Base-by-base conservation (phyloP, 1,284 basidiomycete genomes). In the Sphaerobolus stellatus region DNA sequence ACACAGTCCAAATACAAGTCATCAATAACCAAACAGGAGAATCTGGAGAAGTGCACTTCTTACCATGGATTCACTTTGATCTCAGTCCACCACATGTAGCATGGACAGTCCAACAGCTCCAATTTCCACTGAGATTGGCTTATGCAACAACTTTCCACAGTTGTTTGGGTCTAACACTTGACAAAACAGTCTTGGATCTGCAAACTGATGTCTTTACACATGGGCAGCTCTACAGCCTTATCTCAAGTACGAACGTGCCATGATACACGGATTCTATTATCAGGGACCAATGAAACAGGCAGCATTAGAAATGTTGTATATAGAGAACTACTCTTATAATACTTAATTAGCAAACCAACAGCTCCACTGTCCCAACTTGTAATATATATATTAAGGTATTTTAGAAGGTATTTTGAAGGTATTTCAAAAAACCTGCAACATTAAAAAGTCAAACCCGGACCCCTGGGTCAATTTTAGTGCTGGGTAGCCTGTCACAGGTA, bases 181-280 rank as follows among this genome's bases (percentile, higher is more conserved):
- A 76, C 50, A 44, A 60, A 2, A 62, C 74, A 9, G 74, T 66
- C 2, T 60, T 76, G 0, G 75, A 76, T 54, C 48, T 72, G 3
- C 67, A 65, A 2, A 51, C 56, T 1, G 59, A 65, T 1, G 75
- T 74, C 2, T 77, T 77, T 59, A 68, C 70, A 13, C 75, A 77
- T 62, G 75, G 75, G 1, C 75, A 77, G 54, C 62, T 77, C 5
- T 77, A 77, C 74, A 1, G 74, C 72, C 1, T 56, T 76, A 7
- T 75, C 75, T 13, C 63, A 71, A 5, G 69, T 76, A 27, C 56
- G 69, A 7, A 41, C n/a, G n/a, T n/a, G n/a, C n/a, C n/a, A n/a
- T n/a, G n/a, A n/a, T n/a, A n/a, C n/a, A n/a, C n/a, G n/a, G n/a
- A n/a, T n/a, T n/a, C n/a, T n/a, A n/a, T n/a, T n/a, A n/a, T n/a